These are phyloP conservation scores for apple (Malus domestica) DNA, from an alignment of 306 rosid genomes.

Conservation along the genomic window ASM211411v1 NC_041790.1:20643501-20644000, in stretches of 20 bases:
- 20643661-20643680: not conserved
- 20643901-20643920: not conserved
- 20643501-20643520: not conserved
- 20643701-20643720: not conserved
- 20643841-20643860: not conserved
- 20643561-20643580: not conserved
- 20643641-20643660: not conserved
- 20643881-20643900: not conserved
- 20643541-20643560: not conserved
- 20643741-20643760: not conserved
- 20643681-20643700: not conserved
- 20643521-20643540: not conserved
- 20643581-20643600: not conserved
- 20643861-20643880: constrained; percentile 4
- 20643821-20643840: constrained; percentile 2
- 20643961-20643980: constrained; percentile 48
- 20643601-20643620: not conserved
- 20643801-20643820: not conserved
- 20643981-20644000: constrained; percentile 83
- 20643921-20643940: not conserved
- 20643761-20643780: not conserved
- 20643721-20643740: not conserved
- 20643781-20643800: not conserved
- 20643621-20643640: not conserved
- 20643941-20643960: not conserved